These are phyloP conservation scores for Cytospora piceicola DNA, from an alignment of 2,329 filamentous ascomycete genomes.

Conservation along the genomic window DNA sequence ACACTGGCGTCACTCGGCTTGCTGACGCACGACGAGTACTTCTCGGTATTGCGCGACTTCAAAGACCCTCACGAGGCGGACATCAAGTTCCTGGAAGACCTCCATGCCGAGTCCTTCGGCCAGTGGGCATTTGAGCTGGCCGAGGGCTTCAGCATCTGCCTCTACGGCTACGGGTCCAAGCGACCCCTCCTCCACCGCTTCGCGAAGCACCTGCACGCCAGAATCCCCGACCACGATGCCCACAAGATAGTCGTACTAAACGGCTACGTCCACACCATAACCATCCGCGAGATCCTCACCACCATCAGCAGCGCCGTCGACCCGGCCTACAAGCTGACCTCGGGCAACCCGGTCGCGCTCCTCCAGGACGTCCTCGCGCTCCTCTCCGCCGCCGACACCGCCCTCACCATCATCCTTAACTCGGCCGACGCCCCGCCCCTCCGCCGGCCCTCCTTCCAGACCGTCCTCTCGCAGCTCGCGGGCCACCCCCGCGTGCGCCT, in stretches of 20 bases:
- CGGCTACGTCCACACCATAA: slow-evolving; percentile 73
- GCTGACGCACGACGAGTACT: slow-evolving; percentile 92
- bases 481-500: slow-evolving; percentile 73
- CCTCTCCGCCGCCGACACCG: slow-evolving; percentile 54
- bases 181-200: slow-evolving; percentile 74
- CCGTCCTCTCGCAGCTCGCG: slow-evolving; percentile 76
- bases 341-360: slow-evolving; percentile 70
- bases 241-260: slow-evolving; percentile 82
- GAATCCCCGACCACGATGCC: slow-evolving; percentile 41
- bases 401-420: slow-evolving; percentile 75
- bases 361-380: slow-evolving; percentile 67
- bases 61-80: slow-evolving; percentile 72
- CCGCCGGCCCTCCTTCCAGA: slow-evolving; percentile 70
- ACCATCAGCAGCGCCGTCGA: slow-evolving; percentile 69
- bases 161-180: slow-evolving; percentile 95
- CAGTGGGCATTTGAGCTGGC: slow-evolving; percentile 93
- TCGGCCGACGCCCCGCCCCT: slow-evolving; percentile 82
- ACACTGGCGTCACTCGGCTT: slow-evolving; percentile 75
- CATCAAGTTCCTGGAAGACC: slow-evolving; percentile 69
- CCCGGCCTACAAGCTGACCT: slow-evolving; percentile 52
- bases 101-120: slow-evolving; percentile 81
- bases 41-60: slow-evolving; percentile 66
- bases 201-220: slow-evolving; percentile 68
- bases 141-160: slow-evolving; percentile 84
- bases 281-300: slow-evolving; percentile 69